phyloP scores from a whole-genome alignment of 352 stramenopile genomes.

The Globisporangium iwayamae region DNA sequence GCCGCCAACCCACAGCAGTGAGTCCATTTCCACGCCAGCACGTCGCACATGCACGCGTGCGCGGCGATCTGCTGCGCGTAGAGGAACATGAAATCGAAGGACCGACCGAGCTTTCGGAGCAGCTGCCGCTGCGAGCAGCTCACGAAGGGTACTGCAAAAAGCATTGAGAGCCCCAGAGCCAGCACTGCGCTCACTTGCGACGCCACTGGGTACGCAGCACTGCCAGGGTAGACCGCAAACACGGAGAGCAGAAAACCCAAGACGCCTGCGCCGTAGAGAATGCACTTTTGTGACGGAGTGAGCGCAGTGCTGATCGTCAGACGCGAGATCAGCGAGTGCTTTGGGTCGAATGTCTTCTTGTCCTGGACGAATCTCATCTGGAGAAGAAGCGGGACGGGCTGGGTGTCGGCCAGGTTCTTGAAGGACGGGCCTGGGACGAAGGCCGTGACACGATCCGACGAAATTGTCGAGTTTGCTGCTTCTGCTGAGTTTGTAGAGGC shows the following conservation, averaged over 20 bases:
- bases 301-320: neutral
- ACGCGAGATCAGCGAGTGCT: neutral
- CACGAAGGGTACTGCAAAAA: neutral
- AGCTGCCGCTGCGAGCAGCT: slow-evolving; percentile 18
- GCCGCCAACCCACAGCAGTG: slow-evolving; percentile 3
- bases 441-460: neutral
- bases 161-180: neutral
- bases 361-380: slow-evolving; percentile 8
- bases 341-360: slow-evolving; percentile 4
- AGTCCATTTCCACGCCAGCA: slow-evolving; percentile 15
- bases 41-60: slow-evolving; percentile 9
- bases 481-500: no score
- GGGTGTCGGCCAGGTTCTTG: neutral
- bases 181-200: neutral
- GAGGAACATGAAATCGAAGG: slow-evolving; percentile 22
- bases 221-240: slow-evolving; percentile 7
- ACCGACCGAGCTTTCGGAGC: slow-evolving; percentile 12
- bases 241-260: slow-evolving; percentile 5
- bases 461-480: no score
- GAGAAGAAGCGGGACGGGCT: neutral
- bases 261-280: slow-evolving; percentile 2
- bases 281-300: neutral
- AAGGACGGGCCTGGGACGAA: neutral
- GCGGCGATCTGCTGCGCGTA: slow-evolving; percentile 15
- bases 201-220: neutral